These are phyloP conservation scores for Kwoniella sp. DNA, from an alignment of 768 basidiomycete genomes.

Conservation along the genomic window DNA sequence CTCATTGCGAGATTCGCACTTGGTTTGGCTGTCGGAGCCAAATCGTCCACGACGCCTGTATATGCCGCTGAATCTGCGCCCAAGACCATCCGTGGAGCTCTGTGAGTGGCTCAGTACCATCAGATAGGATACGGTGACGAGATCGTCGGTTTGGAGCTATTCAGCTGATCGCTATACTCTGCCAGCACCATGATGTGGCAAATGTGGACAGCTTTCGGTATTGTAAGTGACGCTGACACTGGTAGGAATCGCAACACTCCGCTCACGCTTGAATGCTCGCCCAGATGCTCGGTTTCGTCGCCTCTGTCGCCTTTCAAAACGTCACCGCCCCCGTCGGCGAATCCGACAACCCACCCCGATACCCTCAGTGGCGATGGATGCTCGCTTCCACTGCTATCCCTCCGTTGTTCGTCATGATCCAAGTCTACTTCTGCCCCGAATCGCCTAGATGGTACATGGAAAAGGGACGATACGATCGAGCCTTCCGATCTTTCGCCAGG, in stretches of 20 bases:
- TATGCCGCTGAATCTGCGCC: slow-evolving; percentile 62
- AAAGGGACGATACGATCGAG: slow-evolving; percentile 53
- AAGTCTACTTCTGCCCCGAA: slow-evolving; percentile 52
- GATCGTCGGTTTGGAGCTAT: too few species aligned
- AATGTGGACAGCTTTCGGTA: slow-evolving; percentile 26
- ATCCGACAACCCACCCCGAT: slow-evolving; percentile 12
- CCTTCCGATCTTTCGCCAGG: slow-evolving; percentile 50
- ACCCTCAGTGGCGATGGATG: slow-evolving; percentile 54
- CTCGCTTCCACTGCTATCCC: slow-evolving; percentile 53
- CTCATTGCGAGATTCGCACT: slow-evolving; percentile 56
- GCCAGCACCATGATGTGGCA: slow-evolving; percentile 70
- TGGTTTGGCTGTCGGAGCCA: slow-evolving; percentile 52
- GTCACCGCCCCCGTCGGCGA: slow-evolving; percentile 17
- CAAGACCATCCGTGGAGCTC: slow-evolving; percentile 76
- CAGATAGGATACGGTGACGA: background rate
- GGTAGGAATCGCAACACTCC: background rate
- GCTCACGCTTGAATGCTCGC: too few species aligned
- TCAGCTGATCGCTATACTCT: too few species aligned
- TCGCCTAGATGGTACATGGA: slow-evolving; percentile 57
- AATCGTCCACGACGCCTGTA: slow-evolving; percentile 32
- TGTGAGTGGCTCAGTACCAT: too few species aligned
- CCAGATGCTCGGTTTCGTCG: slow-evolving; percentile 35
- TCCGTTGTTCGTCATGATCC: slow-evolving; percentile 29
- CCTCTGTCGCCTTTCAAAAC: slow-evolving; percentile 39
- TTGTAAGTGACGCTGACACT: slow-evolving; percentile 15